phyloP scores from a whole-genome alignment of 2,329 filamentous ascomycete species.

The Ceratocystis lukuohia region DNA sequence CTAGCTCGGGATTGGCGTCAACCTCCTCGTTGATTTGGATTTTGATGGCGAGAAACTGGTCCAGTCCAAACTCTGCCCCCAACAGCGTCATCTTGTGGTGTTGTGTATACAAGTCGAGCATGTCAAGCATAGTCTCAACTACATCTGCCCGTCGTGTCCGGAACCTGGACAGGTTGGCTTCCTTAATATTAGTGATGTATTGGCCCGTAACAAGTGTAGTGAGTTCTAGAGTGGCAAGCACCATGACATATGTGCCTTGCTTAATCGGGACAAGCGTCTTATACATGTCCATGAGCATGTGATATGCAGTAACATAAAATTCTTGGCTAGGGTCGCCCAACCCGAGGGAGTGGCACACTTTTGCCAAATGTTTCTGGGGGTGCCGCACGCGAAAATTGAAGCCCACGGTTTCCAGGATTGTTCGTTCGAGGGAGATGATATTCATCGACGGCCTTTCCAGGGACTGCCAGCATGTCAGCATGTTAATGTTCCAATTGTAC shows the following conservation, averaged over 20 bases:
- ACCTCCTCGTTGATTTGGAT: slow-evolving; percentile 77
- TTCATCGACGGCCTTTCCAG: slow-evolving; percentile 69
- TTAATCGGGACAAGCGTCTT: slow-evolving; percentile 88
- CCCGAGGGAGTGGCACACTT: slow-evolving; percentile 52
- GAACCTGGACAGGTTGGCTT: slow-evolving; percentile 37
- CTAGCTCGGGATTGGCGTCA: slow-evolving; percentile 43
- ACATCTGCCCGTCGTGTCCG: slow-evolving; percentile 37
- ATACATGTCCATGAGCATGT: slow-evolving; percentile 78
- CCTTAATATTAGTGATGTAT: slow-evolving; percentile 36
- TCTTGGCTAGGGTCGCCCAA: slow-evolving; percentile 33
- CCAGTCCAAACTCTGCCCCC: slow-evolving; percentile 56
- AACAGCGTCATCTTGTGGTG: slow-evolving; percentile 62
- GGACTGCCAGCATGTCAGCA: slow-evolving; percentile 35
- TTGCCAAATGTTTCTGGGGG: slow-evolving; percentile 72
- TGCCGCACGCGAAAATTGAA: slow-evolving; percentile 90
- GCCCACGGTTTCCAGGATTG: slow-evolving; percentile 81
- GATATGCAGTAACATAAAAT: slow-evolving; percentile 58
- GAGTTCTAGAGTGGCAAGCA: slow-evolving; percentile 68
- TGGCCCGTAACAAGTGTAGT: slow-evolving; percentile 53
- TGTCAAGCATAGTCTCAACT: slow-evolving; percentile 72
- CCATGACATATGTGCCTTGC: slow-evolving; percentile 74
- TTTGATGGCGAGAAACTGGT: slow-evolving; percentile 72
- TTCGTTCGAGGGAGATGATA: slow-evolving; percentile 77
- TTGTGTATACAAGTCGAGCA: slow-evolving; percentile 85
- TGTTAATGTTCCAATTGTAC: background rate